Conservation (phyloP, 805 yeast species). For the Kluyveromyces nonfermentans region DNA sequence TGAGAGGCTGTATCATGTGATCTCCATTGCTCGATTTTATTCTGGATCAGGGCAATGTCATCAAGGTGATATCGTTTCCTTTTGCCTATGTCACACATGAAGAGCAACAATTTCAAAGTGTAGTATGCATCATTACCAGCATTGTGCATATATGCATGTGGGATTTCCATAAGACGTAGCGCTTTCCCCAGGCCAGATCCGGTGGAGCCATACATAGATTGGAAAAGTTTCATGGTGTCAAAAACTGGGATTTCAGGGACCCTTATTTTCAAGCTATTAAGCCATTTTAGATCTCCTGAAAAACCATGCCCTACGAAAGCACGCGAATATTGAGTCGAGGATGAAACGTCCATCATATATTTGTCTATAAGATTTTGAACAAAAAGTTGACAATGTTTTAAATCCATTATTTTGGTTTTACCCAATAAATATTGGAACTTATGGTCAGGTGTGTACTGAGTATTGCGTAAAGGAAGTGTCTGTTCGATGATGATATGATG, state of each 20-base stretch:
- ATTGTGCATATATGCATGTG: conserved; percentile 54
- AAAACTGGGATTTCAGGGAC: conserved; percentile 31
- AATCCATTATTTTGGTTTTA: conserved; percentile 33
- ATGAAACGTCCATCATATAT: conserved; percentile 30
- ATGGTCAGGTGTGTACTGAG: conserved; percentile 46
- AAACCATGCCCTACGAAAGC: conserved; percentile 54
- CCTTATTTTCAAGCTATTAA: conserved; percentile 35
- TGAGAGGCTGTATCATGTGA: conserved; percentile 12
- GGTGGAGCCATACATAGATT: conserved; percentile 31
- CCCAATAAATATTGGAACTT: conserved; percentile 43
- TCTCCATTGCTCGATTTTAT: conserved; percentile 13
- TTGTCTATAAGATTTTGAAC: conserved; percentile 37
- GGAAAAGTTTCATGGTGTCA: conserved; percentile 44
- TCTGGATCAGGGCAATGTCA: conserved; percentile 14
- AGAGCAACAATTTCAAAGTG: conserved; percentile 44
- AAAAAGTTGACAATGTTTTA: conserved; percentile 30
- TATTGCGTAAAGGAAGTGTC: conserved; percentile 35
- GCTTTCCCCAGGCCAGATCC: conserved; percentile 40
- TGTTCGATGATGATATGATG: conserved; percentile 40
- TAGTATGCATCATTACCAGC: conserved; percentile 66
- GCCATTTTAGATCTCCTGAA: conserved; percentile 45
- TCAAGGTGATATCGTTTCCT: conserved; percentile 20
- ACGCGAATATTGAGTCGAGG: conserved; percentile 12
- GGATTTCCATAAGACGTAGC: conserved; percentile 39
- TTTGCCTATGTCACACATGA: conserved; percentile 37